Evolutionary conservation across 164 flowering plant species (phyloP).

Genomic region (Nymphaea colorata): DNA sequence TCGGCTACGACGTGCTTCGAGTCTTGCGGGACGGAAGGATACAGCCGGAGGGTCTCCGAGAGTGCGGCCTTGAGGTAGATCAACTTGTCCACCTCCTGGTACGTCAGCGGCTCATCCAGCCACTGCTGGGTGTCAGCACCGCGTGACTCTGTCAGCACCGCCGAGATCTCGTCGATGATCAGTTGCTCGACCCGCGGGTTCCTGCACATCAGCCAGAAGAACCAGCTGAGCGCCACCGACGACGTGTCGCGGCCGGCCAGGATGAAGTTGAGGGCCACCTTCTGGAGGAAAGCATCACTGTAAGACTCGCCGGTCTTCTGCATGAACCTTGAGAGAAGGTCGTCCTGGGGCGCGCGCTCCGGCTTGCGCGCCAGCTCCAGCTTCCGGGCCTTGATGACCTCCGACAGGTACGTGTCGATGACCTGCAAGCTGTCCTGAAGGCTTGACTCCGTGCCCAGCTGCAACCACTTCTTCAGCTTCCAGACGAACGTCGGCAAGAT

Average conservation of each 20-base stretch:
- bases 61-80: constrained; percentile 47
- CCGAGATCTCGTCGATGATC: constrained; percentile 37
- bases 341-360: constrained; percentile 23
- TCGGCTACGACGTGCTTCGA: constrained; percentile 48
- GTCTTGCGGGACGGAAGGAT: constrained; percentile 65
- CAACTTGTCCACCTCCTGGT: constrained; percentile 57
- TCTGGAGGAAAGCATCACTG: constrained; percentile 24
- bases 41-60: constrained; percentile 50
- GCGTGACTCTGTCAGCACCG: constrained; percentile 39
- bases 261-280: constrained; percentile 40
- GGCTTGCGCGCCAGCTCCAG: constrained; percentile 22
- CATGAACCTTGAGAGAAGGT: constrained; percentile 38
- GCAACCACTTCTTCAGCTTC: constrained; percentile 50
- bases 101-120: constrained; percentile 41
- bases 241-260: constrained; percentile 44
- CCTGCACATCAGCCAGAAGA: constrained; percentile 21
- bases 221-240: constrained; percentile 32
- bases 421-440: constrained; percentile 30
- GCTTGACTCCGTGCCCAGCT: constrained; percentile 44
- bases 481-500: constrained; percentile 43
- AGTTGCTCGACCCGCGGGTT: constrained; percentile 23
- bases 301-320: constrained; percentile 24
- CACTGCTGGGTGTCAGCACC: constrained; percentile 35
- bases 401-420: constrained; percentile 34
- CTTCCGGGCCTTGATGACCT: constrained; percentile 44